Evolutionary conservation across 345 rosid species (phyloP).

Genomic region (Garcia nutans): DNA sequence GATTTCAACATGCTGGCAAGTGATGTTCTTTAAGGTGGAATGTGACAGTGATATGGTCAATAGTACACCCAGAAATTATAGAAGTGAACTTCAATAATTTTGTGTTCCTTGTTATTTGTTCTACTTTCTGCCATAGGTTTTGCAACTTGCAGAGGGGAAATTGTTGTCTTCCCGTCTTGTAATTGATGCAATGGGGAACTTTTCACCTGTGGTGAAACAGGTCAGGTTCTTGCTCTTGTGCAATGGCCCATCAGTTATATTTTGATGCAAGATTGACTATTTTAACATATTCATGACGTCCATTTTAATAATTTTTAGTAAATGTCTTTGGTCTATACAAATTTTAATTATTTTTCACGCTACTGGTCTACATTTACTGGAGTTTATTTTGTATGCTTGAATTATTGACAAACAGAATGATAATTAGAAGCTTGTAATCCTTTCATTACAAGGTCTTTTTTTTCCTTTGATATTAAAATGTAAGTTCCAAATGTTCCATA

Average conservation of each 20-base stretch:
- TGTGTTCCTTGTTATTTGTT: background rate
- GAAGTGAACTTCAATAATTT: background rate
- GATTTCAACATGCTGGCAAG: background rate
- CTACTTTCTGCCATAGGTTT: constrained; percentile 39
- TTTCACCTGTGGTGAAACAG: constrained; percentile 93
- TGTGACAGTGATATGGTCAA: background rate
- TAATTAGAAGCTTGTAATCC: background rate
- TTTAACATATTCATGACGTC: background rate
- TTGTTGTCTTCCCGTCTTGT: constrained; percentile 62
- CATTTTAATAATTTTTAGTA: background rate
- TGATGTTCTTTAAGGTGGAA: background rate
- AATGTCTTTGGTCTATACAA: background rate
- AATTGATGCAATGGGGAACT: constrained; percentile 94
- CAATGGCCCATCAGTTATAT: background rate
- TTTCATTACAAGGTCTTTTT: background rate
- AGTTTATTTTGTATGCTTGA: background rate
- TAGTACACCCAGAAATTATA: background rate
- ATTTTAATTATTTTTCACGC: background rate
- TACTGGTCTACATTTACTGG: background rate
- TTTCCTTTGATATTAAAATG: background rate
- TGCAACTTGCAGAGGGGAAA: constrained; percentile 70
- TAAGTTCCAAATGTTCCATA: background rate
- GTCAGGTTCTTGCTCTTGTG: constrained; percentile 32
- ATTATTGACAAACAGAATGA: background rate
- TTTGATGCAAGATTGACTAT: background rate